Evolutionary conservation across 495 filamentous ascomycete genomes (phyloP), one percentile per base, ranked within the genome.

Genomic region (Cercophora samala): DNA sequence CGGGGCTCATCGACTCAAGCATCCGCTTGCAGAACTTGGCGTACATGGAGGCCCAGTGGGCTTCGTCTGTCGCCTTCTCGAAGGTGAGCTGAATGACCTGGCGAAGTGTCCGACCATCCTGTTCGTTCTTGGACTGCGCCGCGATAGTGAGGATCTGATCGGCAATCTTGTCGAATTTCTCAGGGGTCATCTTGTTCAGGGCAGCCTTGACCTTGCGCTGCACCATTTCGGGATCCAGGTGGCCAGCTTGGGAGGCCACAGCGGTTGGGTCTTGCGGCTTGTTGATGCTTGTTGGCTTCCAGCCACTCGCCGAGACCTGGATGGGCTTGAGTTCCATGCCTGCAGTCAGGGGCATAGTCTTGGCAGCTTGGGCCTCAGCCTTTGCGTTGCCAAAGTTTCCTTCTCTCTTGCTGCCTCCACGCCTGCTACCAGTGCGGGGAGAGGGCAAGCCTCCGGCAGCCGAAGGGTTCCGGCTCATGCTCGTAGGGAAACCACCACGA

Each of bases 161-260:
- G 21, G 95, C 84, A 66, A 99, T 97, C 83, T 90, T 92, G 71
- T 97, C 93, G 76, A 99, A 99, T 72, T 97, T 98, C 80, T 98
- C 95, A 0, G 95, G 95, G 0, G 95, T 97, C 96, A 99, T 98
- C 89, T 98, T 98, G 86, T 99, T 98, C 71, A 99, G 82, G 59
- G 90, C 91, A 64, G 92, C 91, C 87, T 99, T 99, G 74, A 98
- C 96, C 87, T 98, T 99, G 69, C 95, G 89, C 80, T 99, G 95
- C 69, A 99, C 95, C 80, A 95, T 88, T 67, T 93, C 92, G 19
- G 95, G 96, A 66, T 94, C 83, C 82, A 99, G 82, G 70, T 90
- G 85, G 55, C 82, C 84, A 11, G 77, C 66, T 62, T 78, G 77
- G 63, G 79, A 84, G 69, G 81, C 80, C 62, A 84, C 74, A 63